Base-by-base conservation (phyloP, 2,329 filamentous ascomycete genomes). In the Hortaea werneckii region DNA sequence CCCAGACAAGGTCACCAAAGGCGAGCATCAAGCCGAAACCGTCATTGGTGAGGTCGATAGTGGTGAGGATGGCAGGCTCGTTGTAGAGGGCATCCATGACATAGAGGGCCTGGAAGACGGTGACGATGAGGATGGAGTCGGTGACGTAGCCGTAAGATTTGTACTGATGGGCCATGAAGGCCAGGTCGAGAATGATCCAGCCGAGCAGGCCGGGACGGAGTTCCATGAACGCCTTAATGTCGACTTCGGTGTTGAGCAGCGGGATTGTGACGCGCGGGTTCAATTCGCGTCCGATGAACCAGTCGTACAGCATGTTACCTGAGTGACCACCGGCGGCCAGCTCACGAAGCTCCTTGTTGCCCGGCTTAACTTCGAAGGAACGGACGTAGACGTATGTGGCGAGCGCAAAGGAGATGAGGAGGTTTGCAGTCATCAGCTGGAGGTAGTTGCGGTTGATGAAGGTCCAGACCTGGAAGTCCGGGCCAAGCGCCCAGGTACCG, bases 21-120 rank as follows among this genome's bases (percentile, higher is more conserved):
- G 86, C 75, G 30, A 96, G 76, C 90, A 96, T 96, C 71, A 87
- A 87, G 44, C 90, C 90, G 56, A 96, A 95, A 5, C 90, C 90
- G 58, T 96, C 90, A 37, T 82, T 86, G 43, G 83, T 94, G 54
- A 95, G 84, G 62, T 96, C 90, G 69, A 96, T 95, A 29, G 88
- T 95, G 1, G 89, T 95, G 53, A 95, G 71, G 51, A 95, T 84
- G 2, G 87, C 84, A 0, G 85, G 76, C 65, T 96, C 90, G 77
- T 90, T 92, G 72, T 82, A 88, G 53, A 87, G 79, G 6, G 81
- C 80, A 62, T 96, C 90, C 32, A 95, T 70, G 5, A 88, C 79
- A 66, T 96, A 96, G 48, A 94, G 67, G 1, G 77, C 73, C 67
- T 96, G 90, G 48, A 89, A 82, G 11, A 77, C 61, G 3, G 85